Evolutionary conservation across 2,329 filamentous ascomycete species (phyloP).

Genomic region (Neophaeococcomyces mojaviensis): DNA sequence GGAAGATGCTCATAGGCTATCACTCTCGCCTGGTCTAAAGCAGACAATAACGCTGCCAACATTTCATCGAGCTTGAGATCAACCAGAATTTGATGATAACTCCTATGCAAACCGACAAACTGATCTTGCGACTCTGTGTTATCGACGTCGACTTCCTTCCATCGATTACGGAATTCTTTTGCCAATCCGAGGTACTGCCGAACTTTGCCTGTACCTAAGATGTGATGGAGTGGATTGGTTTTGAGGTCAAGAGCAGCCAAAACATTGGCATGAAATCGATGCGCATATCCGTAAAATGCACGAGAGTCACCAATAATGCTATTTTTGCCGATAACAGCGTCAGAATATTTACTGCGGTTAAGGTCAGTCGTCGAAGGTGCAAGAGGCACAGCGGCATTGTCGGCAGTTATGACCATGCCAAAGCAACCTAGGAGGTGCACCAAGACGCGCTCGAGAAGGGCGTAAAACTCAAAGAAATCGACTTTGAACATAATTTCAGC

Average conservation of each 20-base stretch:
- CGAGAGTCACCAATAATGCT: conserved; percentile 21
- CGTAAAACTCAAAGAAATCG: conserved; percentile 71
- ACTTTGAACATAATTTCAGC: conserved; percentile 67
- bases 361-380: background rate
- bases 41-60: conserved; percentile 49
- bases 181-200: conserved; percentile 54
- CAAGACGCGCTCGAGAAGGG: conserved; percentile 62
- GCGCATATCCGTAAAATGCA: conserved; percentile 27
- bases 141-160: conserved; percentile 44
- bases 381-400: conserved; percentile 1
- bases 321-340: background rate
- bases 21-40: conserved; percentile 51
- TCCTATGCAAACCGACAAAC: conserved; percentile 12
- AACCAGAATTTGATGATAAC: conserved; percentile 39
- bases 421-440: conserved; percentile 60
- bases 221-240: conserved; percentile 48
- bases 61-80: conserved; percentile 58
- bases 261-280: conserved; percentile 64
- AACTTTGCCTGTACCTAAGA: conserved; percentile 50
- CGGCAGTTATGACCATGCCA: conserved; percentile 37
- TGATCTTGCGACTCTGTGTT: conserved; percentile 22
- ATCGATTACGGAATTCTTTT: conserved; percentile 63
- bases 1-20: conserved; percentile 36
- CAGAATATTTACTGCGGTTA: background rate
- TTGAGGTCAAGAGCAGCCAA: conserved; percentile 52